Conservation (phyloP, 352 stramenopile species). For the Globisporangium alternatum region DNA sequence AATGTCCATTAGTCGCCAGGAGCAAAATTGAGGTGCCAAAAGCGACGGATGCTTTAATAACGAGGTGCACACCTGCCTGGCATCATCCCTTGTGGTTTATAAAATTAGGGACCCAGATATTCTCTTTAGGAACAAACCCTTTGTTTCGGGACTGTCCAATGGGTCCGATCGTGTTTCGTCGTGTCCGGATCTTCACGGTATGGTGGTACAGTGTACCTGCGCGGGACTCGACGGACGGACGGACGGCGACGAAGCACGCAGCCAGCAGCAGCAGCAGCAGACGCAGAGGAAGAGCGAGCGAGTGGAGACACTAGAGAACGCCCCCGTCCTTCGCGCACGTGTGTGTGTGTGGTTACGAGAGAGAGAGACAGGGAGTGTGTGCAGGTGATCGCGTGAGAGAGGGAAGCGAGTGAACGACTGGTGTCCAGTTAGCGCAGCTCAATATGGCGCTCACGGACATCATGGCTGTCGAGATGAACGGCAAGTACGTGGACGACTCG, state of each 20-base stretch:
- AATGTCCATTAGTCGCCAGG: too few relatives aligned
- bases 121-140: too few relatives aligned
- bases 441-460: constrained; percentile 73
- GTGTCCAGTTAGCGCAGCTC: background rate
- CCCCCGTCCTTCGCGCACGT: background rate
- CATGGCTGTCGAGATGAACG: constrained; percentile 68
- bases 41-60: too few relatives aligned
- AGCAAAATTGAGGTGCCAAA: too few relatives aligned
- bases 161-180: too few relatives aligned
- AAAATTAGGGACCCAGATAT: too few relatives aligned
- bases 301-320: background rate
- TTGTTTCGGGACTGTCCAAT: too few relatives aligned
- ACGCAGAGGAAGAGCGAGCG: background rate
- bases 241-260: background rate
- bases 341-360: background rate
- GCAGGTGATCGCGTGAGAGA: background rate
- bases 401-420: background rate
- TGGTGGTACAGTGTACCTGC: too few relatives aligned
- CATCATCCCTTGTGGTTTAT: too few relatives aligned
- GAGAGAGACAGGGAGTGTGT: background rate
- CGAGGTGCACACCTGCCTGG: too few relatives aligned
- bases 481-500: constrained; percentile 71
- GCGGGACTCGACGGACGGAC: constrained; percentile 10
- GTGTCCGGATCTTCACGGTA: too few relatives aligned
- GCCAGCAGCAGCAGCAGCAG: background rate